Percentiles rank a stretch among this genome's conserved stretches.
Evolutionary conservation across 345 rosid genomes (phyloP).

Genomic region (Eutrema yunnanense): DNA sequence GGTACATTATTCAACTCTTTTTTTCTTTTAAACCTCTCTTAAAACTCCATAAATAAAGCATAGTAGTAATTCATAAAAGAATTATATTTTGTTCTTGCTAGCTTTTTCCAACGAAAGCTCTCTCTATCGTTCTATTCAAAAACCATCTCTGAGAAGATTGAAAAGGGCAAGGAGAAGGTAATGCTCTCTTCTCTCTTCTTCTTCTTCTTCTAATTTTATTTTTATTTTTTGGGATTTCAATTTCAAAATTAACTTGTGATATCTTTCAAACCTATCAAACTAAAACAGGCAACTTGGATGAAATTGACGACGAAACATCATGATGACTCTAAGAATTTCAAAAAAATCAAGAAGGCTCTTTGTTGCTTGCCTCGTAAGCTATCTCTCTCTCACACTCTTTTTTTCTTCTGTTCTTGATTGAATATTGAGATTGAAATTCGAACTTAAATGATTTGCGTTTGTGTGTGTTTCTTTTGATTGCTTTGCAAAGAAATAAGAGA

Average conservation of each 20-base stretch:
- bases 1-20: neutral
- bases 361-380: constrained; percentile 48
- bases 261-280: neutral
- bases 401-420: neutral
- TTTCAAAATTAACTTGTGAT: neutral
- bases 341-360: constrained; percentile 52
- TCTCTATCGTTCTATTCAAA: neutral
- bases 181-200: neutral
- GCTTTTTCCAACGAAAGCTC: neutral
- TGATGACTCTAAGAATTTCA: constrained; percentile 34
- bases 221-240: no score
- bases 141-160: neutral
- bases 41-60: neutral
- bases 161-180: neutral
- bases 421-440: neutral
- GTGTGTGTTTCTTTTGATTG: neutral
- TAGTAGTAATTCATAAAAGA: neutral
- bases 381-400: neutral
- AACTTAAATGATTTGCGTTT: neutral
- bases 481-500: constrained; percentile 35
- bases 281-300: constrained; percentile 52
- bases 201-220: no score
- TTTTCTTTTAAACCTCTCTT: neutral
- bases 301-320: constrained; percentile 45
- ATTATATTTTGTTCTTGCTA: neutral